phyloP scores from a whole-genome alignment of 768 basidiomycete species.

The Podaxis carcinomalis region DNA sequence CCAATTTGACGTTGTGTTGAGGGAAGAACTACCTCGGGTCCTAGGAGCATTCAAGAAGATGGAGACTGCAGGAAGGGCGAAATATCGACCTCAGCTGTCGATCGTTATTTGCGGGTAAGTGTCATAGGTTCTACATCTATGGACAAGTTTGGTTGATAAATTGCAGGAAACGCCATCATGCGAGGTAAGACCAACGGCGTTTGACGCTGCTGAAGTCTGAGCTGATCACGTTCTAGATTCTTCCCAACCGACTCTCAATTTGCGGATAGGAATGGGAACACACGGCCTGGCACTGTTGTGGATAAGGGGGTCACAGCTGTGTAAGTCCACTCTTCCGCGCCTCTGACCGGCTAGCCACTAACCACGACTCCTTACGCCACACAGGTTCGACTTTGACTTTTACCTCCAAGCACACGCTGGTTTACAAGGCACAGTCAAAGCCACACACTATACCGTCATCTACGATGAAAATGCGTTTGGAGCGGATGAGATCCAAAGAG shows the following conservation, averaged over 20 bases:
- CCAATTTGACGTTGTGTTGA: constrained; percentile 62
- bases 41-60: constrained; percentile 54
- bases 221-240: constrained; percentile 31
- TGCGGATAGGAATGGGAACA: constrained; percentile 70
- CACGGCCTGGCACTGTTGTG: constrained; percentile 74
- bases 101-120: constrained; percentile 71
- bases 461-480: constrained; percentile 72
- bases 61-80: constrained; percentile 31
- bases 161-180: constrained; percentile 61
- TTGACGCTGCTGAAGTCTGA: constrained; percentile 14
- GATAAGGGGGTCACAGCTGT: constrained; percentile 74
- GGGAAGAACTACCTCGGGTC: constrained; percentile 60
- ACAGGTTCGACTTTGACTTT: constrained; percentile 60
- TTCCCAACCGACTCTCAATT: constrained; percentile 46
- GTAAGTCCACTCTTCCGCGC: constrained; percentile 28
- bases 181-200: constrained; percentile 28
- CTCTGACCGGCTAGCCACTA: background rate
- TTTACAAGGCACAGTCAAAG: constrained; percentile 63
- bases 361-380: background rate
- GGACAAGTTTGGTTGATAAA: background rate
- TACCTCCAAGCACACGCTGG: constrained; percentile 75
- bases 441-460: constrained; percentile 77
- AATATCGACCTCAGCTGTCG: constrained; percentile 60
- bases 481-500: constrained; percentile 71
- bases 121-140: background rate